phyloP scores from a whole-genome alignment of 2,329 filamentous ascomycete genomes.

The Colletotrichum godetiae region DNA sequence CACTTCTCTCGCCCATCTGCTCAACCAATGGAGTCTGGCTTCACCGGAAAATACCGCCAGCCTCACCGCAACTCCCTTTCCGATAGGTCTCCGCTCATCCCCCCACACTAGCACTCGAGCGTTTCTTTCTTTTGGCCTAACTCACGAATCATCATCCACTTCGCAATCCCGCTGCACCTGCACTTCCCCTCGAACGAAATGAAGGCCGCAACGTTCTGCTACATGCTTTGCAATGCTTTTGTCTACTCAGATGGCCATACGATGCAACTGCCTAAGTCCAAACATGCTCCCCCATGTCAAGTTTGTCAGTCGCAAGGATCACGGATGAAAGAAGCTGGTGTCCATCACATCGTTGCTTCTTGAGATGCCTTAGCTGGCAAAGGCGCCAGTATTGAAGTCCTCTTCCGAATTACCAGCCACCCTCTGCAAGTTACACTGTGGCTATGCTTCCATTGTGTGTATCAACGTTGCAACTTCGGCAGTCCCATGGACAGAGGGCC shows the following conservation, averaged over 20 bases:
- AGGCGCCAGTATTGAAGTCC: neutral
- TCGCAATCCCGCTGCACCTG: constrained; percentile 21
- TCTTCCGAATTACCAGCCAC: neutral
- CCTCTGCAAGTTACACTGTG: neutral
- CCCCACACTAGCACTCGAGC: constrained; percentile 27
- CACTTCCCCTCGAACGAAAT: constrained; percentile 23
- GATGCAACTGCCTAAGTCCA: constrained; percentile 24
- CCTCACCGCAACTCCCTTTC: constrained; percentile 38
- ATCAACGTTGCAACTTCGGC: constrained; percentile 8
- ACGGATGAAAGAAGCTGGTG: constrained; percentile 10
- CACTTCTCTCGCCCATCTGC: neutral
- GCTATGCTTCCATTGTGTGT: neutral
- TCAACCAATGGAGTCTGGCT: constrained; percentile 18
- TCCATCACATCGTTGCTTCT: constrained; percentile 16
- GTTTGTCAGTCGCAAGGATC: constrained; percentile 4
- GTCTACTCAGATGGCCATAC: constrained; percentile 5
- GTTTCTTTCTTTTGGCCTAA: constrained; percentile 24
- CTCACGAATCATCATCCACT: constrained; percentile 25
- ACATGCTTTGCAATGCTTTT: constrained; percentile 1
- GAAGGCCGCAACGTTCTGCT: constrained; percentile 16
- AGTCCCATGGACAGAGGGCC: constrained; percentile 12
- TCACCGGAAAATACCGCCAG: constrained; percentile 36
- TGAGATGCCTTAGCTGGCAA: neutral
- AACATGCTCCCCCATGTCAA: constrained; percentile 6
- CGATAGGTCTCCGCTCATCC: constrained; percentile 36